These are phyloP conservation scores for Phytophthora ramorum DNA, from an alignment of 352 stramenopile species.

Conservation along the genomic window DNA sequence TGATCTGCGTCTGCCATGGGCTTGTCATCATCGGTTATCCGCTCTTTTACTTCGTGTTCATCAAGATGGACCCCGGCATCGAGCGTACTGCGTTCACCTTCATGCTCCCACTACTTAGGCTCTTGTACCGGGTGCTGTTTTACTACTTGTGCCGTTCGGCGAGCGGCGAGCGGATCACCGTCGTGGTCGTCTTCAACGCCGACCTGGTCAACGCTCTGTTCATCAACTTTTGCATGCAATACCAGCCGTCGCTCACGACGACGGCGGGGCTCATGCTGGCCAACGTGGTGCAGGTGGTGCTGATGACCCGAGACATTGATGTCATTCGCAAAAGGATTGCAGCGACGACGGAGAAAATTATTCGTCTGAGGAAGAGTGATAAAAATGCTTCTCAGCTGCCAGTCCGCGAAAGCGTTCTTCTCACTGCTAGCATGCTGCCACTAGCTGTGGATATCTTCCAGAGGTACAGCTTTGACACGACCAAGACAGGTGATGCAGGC, in stretches of 20 bases:
- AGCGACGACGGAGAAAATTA: slow-evolving; percentile 1
- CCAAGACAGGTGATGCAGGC: background rate
- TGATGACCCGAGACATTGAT: slow-evolving; percentile 14
- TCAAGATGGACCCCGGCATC: background rate
- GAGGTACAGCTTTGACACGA: slow-evolving; percentile 9
- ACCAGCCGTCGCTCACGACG: slow-evolving; percentile 20
- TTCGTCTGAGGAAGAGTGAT: slow-evolving; percentile 4
- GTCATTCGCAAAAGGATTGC: slow-evolving; percentile 14
- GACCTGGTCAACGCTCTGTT: slow-evolving; percentile 41
- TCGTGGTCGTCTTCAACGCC: slow-evolving; percentile 41
- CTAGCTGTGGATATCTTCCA: slow-evolving; percentile 9
- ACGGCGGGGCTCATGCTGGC: slow-evolving; percentile 5
- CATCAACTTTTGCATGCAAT: slow-evolving; percentile 41
- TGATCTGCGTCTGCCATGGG: slow-evolving; percentile 18
- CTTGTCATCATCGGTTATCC: slow-evolving; percentile 27
- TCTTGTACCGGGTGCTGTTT: slow-evolving; percentile 10
- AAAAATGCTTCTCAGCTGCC: background rate
- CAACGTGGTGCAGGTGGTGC: slow-evolving; percentile 6
- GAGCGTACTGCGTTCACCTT: slow-evolving; percentile 10
- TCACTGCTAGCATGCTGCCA: slow-evolving; percentile 12
- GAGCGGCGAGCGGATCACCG: slow-evolving; percentile 22
- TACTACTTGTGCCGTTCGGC: slow-evolving; percentile 29
- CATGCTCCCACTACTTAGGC: slow-evolving; percentile 9
- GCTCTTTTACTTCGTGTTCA: slow-evolving; percentile 30
- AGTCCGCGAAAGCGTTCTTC: background rate